Base-by-base conservation (phyloP, 1,139 yeast species). In the Schwanniomyces etchellsii region DNA sequence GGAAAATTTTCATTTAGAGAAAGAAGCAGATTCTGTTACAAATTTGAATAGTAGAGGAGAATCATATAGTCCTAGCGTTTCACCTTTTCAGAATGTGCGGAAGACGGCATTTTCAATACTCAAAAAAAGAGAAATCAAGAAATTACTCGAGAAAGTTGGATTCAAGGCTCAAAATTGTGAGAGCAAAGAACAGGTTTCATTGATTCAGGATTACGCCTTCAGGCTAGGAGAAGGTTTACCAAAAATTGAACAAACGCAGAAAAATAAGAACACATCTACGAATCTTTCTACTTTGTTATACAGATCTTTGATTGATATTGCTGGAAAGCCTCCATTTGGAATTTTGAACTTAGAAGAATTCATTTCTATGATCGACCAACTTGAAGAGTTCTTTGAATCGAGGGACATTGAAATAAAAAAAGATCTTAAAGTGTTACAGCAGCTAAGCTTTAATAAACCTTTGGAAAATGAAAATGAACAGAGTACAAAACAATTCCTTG, bases 341-440 rank as follows among this genome's bases (percentile, higher is more conserved):
- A 44, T 69, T 2, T 35, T 43, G 3, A 63, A 65, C 28, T 35
- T 69, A 3, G 44, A 45, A 2, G 79, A 74, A 39, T 51, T 73
- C 22, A 75, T 71, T 32, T 56, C 66, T 14, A 70, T 77, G 79
- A 37, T 76, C 16, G 57, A 54, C 3, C 80, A 77, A 38, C 47
- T 77, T 20, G 45, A 50, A 13, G 54, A 44, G 2, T 67, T 60
- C 38, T 68, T 60, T 39, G 39, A 44, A 4, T 38, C 47, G 2
- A 54, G 60, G 28, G 52, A 45, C 1, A 43, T 69, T 4, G 35
- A 38, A 5, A 17, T 36, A 11, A n/a, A 24, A 18, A 30, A 25
- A 14, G 9, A 18, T n/a, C n/a, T 18, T 13, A n/a, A 5, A 27
- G n/a, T n/a, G n/a, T n/a, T n/a, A n/a, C n/a, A n/a, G n/a, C n/a